A percentile compares a stretch with the other conserved stretches of the same genome.
These are phyloP conservation scores for Strobilomyces echinocephalus DNA, from an alignment of 768 basidiomycete genomes.

Conservation along the genomic window DNA sequence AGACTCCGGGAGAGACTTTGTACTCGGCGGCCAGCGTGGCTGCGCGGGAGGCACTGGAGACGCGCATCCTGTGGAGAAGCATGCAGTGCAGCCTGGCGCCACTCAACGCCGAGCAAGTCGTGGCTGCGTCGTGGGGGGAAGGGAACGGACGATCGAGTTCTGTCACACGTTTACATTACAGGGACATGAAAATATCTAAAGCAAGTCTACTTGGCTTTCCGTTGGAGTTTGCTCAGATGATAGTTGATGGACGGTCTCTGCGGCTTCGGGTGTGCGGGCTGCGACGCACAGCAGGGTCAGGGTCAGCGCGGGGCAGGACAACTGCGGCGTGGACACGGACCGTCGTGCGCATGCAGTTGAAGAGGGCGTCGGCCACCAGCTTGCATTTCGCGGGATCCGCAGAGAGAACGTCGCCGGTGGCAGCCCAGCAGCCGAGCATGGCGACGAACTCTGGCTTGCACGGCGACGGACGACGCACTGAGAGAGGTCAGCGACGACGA, in stretches of 20 bases:
- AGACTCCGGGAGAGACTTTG: too few species aligned
- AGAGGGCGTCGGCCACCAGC: conserved; percentile 55
- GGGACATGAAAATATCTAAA: conserved; percentile 20
- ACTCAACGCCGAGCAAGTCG: too few species aligned
- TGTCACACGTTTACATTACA: conserved; percentile 16
- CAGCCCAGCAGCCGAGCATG: conserved; percentile 88
- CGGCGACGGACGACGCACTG: conserved; percentile 12
- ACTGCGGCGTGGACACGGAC: conserved; percentile 42
- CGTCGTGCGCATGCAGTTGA: conserved; percentile 81
- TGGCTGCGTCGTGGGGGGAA: not conserved
- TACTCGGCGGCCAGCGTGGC: conserved; percentile 13
- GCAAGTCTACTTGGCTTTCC: conserved; percentile 58
- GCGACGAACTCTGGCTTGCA: conserved; percentile 52
- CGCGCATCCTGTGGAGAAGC: conserved; percentile 6
- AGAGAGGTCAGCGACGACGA: not conserved
- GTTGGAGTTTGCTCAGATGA: conserved; percentile 76
- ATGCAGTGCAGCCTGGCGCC: conserved; percentile 19
- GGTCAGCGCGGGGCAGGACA: conserved; percentile 1
- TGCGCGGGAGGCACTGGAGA: conserved; percentile 6
- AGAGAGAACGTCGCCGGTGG: conserved; percentile 57
- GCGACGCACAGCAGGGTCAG: conserved; percentile 1
- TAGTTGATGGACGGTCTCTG: conserved; percentile 84
- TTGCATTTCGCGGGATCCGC: conserved; percentile 46
- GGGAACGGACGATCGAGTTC: conserved; percentile 3
- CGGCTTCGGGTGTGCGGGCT: conserved; percentile 66